phyloP scores from a whole-genome alignment of 2,329 filamentous ascomycete genomes.

The Magnaporthiopsis incrustans region DNA sequence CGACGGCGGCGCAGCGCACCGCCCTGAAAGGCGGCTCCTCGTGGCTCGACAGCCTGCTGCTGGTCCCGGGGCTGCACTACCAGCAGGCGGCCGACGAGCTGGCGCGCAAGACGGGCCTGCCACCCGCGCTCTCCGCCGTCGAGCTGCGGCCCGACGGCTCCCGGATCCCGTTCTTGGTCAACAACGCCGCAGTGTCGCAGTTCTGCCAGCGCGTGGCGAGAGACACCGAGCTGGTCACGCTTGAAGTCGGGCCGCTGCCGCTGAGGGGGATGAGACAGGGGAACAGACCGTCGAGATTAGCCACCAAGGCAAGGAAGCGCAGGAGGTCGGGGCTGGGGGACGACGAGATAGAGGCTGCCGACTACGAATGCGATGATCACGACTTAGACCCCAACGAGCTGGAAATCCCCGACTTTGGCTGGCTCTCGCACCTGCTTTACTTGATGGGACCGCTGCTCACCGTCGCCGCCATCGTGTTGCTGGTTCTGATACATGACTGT shows the following conservation, averaged over 20 bases:
- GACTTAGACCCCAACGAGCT: slow-evolving; percentile 19
- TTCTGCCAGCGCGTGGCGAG: slow-evolving; percentile 48
- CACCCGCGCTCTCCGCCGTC: slow-evolving; percentile 25
- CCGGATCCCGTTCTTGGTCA: slow-evolving; percentile 27
- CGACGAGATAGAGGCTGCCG: slow-evolving; percentile 17
- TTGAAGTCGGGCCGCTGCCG: slow-evolving; percentile 49
- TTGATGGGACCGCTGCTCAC: slow-evolving; percentile 39
- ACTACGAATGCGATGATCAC: slow-evolving; percentile 15
- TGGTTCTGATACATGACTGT: slow-evolving; percentile 40
- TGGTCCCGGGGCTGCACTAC: slow-evolving; percentile 53
- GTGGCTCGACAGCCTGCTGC: slow-evolving; percentile 47
- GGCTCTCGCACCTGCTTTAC: slow-evolving; percentile 41
- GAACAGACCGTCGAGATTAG: too few relatives aligned
- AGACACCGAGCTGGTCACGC: slow-evolving; percentile 41
- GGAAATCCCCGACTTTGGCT: slow-evolving; percentile 29
- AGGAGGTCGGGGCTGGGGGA: slow-evolving; percentile 9
- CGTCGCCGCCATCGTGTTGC: slow-evolving; percentile 31
- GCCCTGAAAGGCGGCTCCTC: slow-evolving; percentile 47
- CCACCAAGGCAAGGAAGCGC: neutral
- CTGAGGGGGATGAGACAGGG: slow-evolving; percentile 19
- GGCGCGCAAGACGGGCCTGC: slow-evolving; percentile 30
- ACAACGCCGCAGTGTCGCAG: slow-evolving; percentile 43
- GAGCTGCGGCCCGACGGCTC: slow-evolving; percentile 22
- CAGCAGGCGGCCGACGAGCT: slow-evolving; percentile 49
- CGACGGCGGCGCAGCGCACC: slow-evolving; percentile 47